A percentile compares a stretch with the other conserved stretches of the same genome.
These are phyloP conservation scores for Ottelia alismoides DNA, from an alignment of 106 monocot genomes.

Conservation along the genomic window DNA sequence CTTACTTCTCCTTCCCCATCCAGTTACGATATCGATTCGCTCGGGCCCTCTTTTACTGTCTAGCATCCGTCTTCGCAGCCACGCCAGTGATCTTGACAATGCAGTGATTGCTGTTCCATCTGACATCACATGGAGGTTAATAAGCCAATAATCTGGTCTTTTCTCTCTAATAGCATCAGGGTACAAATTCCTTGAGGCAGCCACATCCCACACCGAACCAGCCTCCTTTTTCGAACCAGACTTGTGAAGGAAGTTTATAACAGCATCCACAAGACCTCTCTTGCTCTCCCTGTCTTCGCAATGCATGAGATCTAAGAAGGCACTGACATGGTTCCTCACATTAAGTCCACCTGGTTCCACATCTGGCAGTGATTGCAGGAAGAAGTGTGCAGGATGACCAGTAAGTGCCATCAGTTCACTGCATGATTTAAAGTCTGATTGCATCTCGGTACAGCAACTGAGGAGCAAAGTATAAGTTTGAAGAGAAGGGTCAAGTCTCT, in stretches of 20 bases:
- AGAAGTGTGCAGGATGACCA: constrained; percentile 76
- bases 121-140: constrained; percentile 97
- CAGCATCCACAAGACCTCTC: constrained; percentile 79
- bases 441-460: constrained; percentile 51
- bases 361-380: constrained; percentile 52
- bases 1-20: constrained; percentile 90
- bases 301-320: constrained; percentile 77
- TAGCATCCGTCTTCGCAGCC: constrained; percentile 54
- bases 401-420: constrained; percentile 71
- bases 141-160: constrained; percentile 54
- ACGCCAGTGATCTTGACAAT: constrained; percentile 75
- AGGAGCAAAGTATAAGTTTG: constrained; percentile 93
- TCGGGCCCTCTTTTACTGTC: constrained; percentile 29
- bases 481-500: constrained; percentile 65
- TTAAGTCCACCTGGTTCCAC: constrained; percentile 80
- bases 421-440: constrained; percentile 32
- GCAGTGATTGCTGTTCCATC: constrained; percentile 87
- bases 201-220: constrained; percentile 88
- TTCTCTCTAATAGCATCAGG: constrained; percentile 80
- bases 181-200: constrained; percentile 65
- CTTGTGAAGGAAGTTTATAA: constrained; percentile 90
- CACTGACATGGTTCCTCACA: constrained; percentile 48
- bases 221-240: constrained; percentile 89
- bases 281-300: constrained; percentile 94
- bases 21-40: constrained; percentile 83